phyloP scores from a whole-genome alignment of 176 grass and related monocot species.

The Elaeis guineensis region DNA sequence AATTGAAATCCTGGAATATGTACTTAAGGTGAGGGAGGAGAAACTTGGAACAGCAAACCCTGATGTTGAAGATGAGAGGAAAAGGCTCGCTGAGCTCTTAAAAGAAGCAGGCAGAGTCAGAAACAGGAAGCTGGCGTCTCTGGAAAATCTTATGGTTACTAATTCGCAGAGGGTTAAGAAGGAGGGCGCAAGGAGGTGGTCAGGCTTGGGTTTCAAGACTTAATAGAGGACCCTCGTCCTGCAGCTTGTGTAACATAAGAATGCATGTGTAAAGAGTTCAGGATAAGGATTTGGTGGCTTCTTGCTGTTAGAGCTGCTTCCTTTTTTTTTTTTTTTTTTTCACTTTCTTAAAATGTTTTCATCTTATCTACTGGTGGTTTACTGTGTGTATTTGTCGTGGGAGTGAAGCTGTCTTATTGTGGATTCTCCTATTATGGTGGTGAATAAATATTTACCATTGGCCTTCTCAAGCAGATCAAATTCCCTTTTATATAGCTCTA shows the following conservation, averaged over 20 bases:
- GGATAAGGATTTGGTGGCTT: slow-evolving; percentile 27
- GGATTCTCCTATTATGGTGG: too few relatives aligned
- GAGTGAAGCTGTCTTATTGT: too few relatives aligned
- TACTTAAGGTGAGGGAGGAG: slow-evolving; percentile 88
- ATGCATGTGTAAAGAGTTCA: slow-evolving; percentile 53
- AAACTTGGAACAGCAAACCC: slow-evolving; percentile 93
- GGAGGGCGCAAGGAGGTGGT: slow-evolving; percentile 69
- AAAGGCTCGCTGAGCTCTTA: slow-evolving; percentile 60
- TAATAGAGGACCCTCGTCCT: slow-evolving; percentile 6
- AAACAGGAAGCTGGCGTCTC: slow-evolving; percentile 81
- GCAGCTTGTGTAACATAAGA: slow-evolving; percentile 48
- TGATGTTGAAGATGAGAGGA: slow-evolving; percentile 91
- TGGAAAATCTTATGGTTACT: slow-evolving; percentile 58
- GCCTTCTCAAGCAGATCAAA: too few relatives aligned
- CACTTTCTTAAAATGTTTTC: not conserved
- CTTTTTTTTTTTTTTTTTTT: slow-evolving; percentile 9
- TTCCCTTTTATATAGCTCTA: too few relatives aligned
- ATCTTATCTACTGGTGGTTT: too few relatives aligned
- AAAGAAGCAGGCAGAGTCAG: slow-evolving; percentile 71
- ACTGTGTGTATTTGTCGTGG: too few relatives aligned
- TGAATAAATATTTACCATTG: too few relatives aligned
- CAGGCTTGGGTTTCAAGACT: slow-evolving; percentile 79
- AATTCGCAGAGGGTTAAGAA: slow-evolving; percentile 57
- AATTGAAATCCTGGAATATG: slow-evolving; percentile 84
- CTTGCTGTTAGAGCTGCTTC: slow-evolving; percentile 37